Conservation (phyloP, 2,329 filamentous ascomycete species). For the Metarhizium sp. region DNA sequence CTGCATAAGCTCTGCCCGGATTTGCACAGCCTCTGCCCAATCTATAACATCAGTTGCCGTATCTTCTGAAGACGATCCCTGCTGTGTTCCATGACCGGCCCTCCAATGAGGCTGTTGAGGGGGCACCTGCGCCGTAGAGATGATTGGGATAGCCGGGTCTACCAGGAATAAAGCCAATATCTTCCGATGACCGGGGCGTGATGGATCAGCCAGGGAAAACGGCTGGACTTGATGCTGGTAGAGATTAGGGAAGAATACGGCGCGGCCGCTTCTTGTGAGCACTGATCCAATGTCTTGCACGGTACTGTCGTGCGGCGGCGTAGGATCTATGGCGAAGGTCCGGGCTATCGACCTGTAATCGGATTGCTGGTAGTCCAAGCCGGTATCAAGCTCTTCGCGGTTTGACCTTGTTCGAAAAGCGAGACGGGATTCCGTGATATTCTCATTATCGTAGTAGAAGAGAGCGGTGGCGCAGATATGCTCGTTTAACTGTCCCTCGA, state of each 20-base stretch:
- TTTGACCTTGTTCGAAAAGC: slow-evolving; percentile 37
- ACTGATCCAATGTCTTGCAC: slow-evolving; percentile 36
- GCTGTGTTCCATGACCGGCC: background rate
- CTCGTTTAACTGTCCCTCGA: slow-evolving; percentile 51
- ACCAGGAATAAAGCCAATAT: slow-evolving; percentile 53
- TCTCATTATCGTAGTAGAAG: slow-evolving; percentile 34
- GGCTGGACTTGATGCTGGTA: slow-evolving; percentile 41
- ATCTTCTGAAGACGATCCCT: background rate
- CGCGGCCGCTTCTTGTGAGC: slow-evolving; percentile 33
- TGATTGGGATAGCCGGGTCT: slow-evolving; percentile 39
- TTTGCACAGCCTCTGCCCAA: background rate
- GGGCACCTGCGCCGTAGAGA: slow-evolving; percentile 34
- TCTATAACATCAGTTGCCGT: background rate
- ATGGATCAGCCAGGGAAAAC: slow-evolving; percentile 41
- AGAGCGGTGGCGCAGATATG: slow-evolving; percentile 54
- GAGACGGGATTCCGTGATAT: slow-evolving; percentile 44
- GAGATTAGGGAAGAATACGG: slow-evolving; percentile 47
- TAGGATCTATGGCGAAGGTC: slow-evolving; percentile 23
- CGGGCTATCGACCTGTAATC: slow-evolving; percentile 24
- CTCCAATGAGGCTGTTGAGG: slow-evolving; percentile 32
- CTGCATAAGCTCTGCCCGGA: background rate
- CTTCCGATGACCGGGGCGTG: slow-evolving; percentile 46
- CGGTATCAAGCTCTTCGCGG: slow-evolving; percentile 14
- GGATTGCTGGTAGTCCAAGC: slow-evolving; percentile 20
- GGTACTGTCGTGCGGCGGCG: slow-evolving; percentile 1